Base-by-base conservation (phyloP, 2,329 filamentous ascomycete species). In the Diaporthe helianthi region DNA sequence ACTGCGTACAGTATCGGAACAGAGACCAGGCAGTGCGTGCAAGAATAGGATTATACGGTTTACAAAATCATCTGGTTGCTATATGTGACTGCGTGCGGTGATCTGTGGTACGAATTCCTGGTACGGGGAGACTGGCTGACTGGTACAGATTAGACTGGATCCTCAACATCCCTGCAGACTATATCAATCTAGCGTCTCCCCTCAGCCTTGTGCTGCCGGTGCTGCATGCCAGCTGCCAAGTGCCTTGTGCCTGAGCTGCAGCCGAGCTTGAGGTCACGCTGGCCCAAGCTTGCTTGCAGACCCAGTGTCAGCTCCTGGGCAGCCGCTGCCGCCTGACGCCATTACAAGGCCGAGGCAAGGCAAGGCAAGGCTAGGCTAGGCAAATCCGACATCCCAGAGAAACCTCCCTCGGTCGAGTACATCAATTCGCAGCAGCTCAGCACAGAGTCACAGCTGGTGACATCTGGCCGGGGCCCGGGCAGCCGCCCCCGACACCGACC, bases 291-390 rank as follows among this genome's bases (percentile, higher is more conserved):
- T 24, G 54, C 38, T 60, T 44, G 54, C 54, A 60, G 54, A n/a
- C 54, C 36, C 44, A 60, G 54, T 60, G 58, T 61, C 58, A 61
- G 41, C 41, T 61, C 26, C 58, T 61, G 29, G n/a, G 44, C 58
- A 63, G 58, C 58, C 58, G 33, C 58, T 44, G 33, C 41, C 58
- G 44, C 58, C 58, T 63, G 58, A 63, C 58, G 58, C 58, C 58
- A 55, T 55, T 60, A 69, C 49, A 53, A 58, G 67, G 41, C 58
- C 44, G 44, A 49, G 58, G 58, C 44, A 47, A 47, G 44, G 51
- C 53, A 58, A n/a, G 58, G 58, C 26, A 63, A 49, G 38, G 41
- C 55, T 33, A 46, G 55, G 38, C 55, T 46, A 29, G n/a, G 22
- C 36, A 38, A 41, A 26, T 19, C 13, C 15, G 9, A 24, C 53